Base-by-base conservation (phyloP, 2,329 filamentous ascomycete species). In the Claviceps capensis region DNA sequence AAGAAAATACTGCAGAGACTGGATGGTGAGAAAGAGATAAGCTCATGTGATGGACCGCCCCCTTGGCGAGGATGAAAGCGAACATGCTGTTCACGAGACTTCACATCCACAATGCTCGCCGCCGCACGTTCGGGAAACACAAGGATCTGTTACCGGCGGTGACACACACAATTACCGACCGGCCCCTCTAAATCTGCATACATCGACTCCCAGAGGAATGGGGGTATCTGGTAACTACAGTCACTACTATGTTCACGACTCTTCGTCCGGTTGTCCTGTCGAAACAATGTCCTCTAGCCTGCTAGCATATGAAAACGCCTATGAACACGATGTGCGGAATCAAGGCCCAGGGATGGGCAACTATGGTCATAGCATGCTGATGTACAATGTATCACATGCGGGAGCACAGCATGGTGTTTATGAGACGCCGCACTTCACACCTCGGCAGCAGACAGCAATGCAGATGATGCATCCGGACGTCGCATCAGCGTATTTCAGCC, bases 21-120 rank as follows among this genome's bases (percentile, higher is more conserved):
- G 48, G 69, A 74, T 68, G 68, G 71, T 67, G 69, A 72, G 37
- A n/a, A 34, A 72, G 30, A 11, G 30, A n/a, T 26, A 23, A 63
- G 67, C 73, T 73, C 66, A 69, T 70, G 82, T 80, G 66, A 93
- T 93, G 87, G 87, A 91, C 75, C 82, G 85, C 71, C 80, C 83
- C 72, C 79, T 79, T 69, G 76, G 81, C 64, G 77, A 82, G 74
- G 84, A 85, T 78, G 84, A 85, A 73, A 80, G 85, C 78, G 85
- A 86, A 70, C 75, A 78, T 70, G 76, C 80, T 66, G 73, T 77
- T 68, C 83, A 84, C 70, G 74, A 79, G 63, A 68, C 72, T 63
- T 75, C 75, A 68, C 74, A 72, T 65, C 66, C 72, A 49, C 73
- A 76, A 68, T 81, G 77, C 59, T 63, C 72, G 54, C 64, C 72